These are phyloP conservation scores for Cystofilobasidium bisporidii DNA, from an alignment of 768 basidiomycete genomes.

Conservation along the genomic window DNA sequence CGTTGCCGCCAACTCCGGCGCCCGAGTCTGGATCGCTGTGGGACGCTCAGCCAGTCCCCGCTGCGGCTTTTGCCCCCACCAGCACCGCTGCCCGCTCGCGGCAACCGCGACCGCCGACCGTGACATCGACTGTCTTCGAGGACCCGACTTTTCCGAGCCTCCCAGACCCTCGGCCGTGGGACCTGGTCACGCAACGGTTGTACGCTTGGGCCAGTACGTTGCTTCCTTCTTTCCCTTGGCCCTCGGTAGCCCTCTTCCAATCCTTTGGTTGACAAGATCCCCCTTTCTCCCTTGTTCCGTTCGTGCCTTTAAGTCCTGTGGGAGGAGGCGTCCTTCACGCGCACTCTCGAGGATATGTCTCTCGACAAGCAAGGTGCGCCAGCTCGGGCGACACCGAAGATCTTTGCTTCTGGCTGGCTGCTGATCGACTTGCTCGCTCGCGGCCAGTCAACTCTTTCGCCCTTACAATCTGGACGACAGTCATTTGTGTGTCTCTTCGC, in stretches of 20 bases:
- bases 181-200: conserved; percentile 37
- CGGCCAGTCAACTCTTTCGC: conserved; percentile 34
- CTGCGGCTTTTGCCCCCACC: background rate
- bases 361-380: conserved; percentile 35
- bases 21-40: background rate
- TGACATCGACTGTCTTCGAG: background rate
- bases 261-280: background rate
- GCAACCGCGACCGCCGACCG: background rate
- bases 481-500: no score
- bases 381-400: background rate
- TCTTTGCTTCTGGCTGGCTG: background rate
- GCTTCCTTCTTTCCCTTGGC: no score
- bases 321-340: conserved; percentile 35
- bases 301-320: conserved; percentile 31
- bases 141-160: conserved; percentile 28
- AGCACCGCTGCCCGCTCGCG: background rate
- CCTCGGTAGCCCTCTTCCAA: no score
- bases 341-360: conserved; percentile 35
- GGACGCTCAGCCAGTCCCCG: background rate
- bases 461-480: conserved; percentile 38
- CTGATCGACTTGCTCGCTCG: background rate
- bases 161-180: conserved; percentile 34
- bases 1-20: background rate
- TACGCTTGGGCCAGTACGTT: conserved; percentile 36
- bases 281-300: background rate